phyloP scores from a whole-genome alignment of 2,329 filamentous ascomycete species.

The Cercospora janseana region DNA sequence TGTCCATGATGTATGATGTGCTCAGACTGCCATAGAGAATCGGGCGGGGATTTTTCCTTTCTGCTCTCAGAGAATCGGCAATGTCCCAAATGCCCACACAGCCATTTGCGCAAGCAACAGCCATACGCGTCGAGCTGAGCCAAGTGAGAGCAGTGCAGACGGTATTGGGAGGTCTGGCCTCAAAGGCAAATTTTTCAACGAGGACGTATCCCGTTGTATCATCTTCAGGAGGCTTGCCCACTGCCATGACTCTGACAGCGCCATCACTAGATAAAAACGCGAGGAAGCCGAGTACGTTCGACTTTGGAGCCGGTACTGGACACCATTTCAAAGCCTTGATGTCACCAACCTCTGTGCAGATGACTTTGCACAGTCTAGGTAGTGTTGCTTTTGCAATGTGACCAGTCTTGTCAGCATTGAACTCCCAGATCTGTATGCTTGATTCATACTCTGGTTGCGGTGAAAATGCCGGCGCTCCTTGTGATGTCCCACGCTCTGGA shows the following conservation, averaged over 20 bases:
- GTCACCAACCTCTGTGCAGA: constrained; percentile 60
- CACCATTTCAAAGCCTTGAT: constrained; percentile 58
- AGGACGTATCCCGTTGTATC: constrained; percentile 38
- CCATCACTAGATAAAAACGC: constrained; percentile 61
- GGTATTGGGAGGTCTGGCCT: constrained; percentile 50
- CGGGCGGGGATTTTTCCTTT: constrained; percentile 37
- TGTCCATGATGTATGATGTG: constrained; percentile 48
- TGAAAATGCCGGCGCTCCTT: constrained; percentile 50
- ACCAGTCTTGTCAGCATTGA: constrained; percentile 43
- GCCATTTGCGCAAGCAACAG: constrained; percentile 57
- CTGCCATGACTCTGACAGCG: constrained; percentile 53
- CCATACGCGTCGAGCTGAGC: constrained; percentile 56
- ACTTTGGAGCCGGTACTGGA: constrained; percentile 42
- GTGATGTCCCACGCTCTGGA: constrained; percentile 31
- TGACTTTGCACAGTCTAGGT: constrained; percentile 50
- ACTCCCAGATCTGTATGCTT: constrained; percentile 60
- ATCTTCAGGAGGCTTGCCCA: constrained; percentile 38
- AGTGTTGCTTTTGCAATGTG: constrained; percentile 45
- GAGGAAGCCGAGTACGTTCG: constrained; percentile 51
- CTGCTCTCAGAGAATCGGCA: constrained; percentile 27
- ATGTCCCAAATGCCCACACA: constrained; percentile 55
- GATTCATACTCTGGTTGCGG: constrained; percentile 50
- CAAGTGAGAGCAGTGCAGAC: constrained; percentile 58
- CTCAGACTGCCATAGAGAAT: constrained; percentile 46
- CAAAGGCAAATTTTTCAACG: constrained; percentile 51